Percentiles rank a stretch among this genome's conserved stretches.
Evolutionary conservation across 768 basidiomycete genomes (phyloP).

Genomic region (Mycena albidolilacea): DNA sequence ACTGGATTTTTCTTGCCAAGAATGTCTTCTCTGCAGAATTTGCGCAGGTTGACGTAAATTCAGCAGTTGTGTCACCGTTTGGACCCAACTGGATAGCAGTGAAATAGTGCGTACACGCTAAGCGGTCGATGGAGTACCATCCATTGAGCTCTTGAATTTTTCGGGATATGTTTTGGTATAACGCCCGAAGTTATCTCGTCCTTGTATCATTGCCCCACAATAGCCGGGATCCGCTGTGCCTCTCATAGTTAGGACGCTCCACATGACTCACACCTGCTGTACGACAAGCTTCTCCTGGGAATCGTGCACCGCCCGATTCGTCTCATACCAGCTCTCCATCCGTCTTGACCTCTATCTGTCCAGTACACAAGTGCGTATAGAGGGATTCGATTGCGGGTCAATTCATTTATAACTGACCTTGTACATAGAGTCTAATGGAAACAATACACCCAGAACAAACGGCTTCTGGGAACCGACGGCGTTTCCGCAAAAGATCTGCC

Average conservation of each 20-base stretch:
- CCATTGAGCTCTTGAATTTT: too few relatives aligned
- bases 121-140: too few relatives aligned
- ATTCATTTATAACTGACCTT: not conserved
- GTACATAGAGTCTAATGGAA: not conserved
- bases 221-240: not conserved
- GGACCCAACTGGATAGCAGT: too few relatives aligned
- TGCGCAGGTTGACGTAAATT: too few relatives aligned
- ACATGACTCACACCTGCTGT: slow-evolving; percentile 11
- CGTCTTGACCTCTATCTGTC: not conserved
- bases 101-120: too few relatives aligned
- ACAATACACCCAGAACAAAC: not conserved
- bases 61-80: too few relatives aligned
- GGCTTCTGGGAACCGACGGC: not conserved
- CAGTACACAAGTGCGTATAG: not conserved
- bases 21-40: too few relatives aligned
- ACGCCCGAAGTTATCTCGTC: too few relatives aligned
- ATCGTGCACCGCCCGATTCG: slow-evolving; percentile 13
- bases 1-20: too few relatives aligned
- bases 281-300: slow-evolving; percentile 17
- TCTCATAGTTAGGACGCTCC: not conserved
- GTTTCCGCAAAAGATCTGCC: slow-evolving; percentile 11
- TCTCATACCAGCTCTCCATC: not conserved
- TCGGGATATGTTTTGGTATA: too few relatives aligned
- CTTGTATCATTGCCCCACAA: slow-evolving; percentile 5
- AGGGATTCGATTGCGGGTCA: not conserved